Base-by-base conservation (phyloP, 139 green algal genomes). In the Chlorella sp. region DNA sequence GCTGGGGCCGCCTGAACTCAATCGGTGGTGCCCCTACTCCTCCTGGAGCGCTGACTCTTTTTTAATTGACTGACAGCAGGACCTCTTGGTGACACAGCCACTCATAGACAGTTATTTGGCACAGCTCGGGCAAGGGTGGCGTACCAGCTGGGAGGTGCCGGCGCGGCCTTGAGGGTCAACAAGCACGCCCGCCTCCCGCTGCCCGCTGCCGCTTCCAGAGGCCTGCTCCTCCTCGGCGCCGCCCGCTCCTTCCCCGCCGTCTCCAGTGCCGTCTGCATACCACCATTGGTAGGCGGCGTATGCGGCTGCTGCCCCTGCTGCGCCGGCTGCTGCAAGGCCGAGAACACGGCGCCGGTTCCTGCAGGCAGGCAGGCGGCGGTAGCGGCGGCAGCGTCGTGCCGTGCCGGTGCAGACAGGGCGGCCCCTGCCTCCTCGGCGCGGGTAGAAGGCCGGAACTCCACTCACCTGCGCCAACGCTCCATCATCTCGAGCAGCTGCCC, bases 251-350 rank as follows among this genome's bases (percentile, higher is more conserved):
- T 34, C 34, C 26, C 42, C 42, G 42, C 28, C 21, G 42, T 32
- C 42, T 1, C 37, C 64, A 28, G 34, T 26, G 12, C 36, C 19
- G n/a, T 75, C 48, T 26, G 42, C 42, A 61, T 86, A 69, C 78
- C 76, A 92, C 66, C 66, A 78, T 24, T 69, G 81, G 30, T 92
- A 92, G 4, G 83, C 77, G 15, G 82, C 88, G 60, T 92, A 92
- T 4, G 89, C 89, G 40, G 83, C 83, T 14, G 85, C 85, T 15
- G 89, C 64, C 11, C 85, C 85, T 53, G 73, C 90, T 57, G 81
- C 90, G 11, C 86, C 86, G 2, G 81, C 81, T 36, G 90, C 81
- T 61, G 69, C 90, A 32, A 85, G 39, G 2, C 32, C 39, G 16
- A 85, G 32, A 21, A 90, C 21, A 21, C 90, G 80, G 21, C 81